Percentiles rank a stretch among this genome's conserved stretches.
These are phyloP conservation scores for Silene coronaria DNA, from an alignment of 179 eudicot species.

Conservation along the genomic window DNA sequence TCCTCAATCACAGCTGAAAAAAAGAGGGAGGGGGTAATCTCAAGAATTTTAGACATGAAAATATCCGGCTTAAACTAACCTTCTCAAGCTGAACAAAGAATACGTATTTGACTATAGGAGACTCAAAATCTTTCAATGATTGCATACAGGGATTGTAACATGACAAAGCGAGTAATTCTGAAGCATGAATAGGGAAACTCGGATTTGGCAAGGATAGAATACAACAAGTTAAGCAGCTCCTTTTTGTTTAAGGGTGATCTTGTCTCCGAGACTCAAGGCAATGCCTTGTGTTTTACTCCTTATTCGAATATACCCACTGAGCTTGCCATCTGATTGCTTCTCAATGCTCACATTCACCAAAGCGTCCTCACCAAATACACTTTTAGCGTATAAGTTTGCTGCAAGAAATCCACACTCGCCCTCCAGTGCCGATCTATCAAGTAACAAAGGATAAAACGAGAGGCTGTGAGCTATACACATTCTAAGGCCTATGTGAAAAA, in stretches of 20 bases:
- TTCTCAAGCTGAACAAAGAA: conserved; percentile 16
- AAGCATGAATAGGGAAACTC: conserved; percentile 25
- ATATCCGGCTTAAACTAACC: conserved; percentile 21
- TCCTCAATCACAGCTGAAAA: conserved; percentile 13
- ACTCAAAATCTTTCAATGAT: conserved; percentile 13
- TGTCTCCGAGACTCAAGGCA: conserved; percentile 89
- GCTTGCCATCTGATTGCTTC: conserved; percentile 75
- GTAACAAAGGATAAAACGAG: background rate
- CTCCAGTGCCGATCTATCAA: conserved; percentile 61
- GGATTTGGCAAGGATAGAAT: background rate
- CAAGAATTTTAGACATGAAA: conserved; percentile 18
- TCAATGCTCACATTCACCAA: conserved; percentile 79
- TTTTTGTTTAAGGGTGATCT: conserved; percentile 69
- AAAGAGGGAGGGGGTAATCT: conserved; percentile 10
- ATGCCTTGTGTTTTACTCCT: conserved; percentile 95
- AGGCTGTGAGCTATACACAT: background rate
- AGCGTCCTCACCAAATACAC: conserved; percentile 90
- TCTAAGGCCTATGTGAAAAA: background rate
- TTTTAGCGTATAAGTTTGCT: conserved; percentile 69
- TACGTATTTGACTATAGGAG: conserved; percentile 16
- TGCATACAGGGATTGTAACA: conserved; percentile 21
- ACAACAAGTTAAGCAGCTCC: conserved; percentile 34
- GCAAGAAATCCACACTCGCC: conserved; percentile 76
- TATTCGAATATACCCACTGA: conserved; percentile 85
- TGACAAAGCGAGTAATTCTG: conserved; percentile 23